phyloP scores from a whole-genome alignment of 2,329 filamentous ascomycete genomes.

The Colletotrichum coccodes region DNA sequence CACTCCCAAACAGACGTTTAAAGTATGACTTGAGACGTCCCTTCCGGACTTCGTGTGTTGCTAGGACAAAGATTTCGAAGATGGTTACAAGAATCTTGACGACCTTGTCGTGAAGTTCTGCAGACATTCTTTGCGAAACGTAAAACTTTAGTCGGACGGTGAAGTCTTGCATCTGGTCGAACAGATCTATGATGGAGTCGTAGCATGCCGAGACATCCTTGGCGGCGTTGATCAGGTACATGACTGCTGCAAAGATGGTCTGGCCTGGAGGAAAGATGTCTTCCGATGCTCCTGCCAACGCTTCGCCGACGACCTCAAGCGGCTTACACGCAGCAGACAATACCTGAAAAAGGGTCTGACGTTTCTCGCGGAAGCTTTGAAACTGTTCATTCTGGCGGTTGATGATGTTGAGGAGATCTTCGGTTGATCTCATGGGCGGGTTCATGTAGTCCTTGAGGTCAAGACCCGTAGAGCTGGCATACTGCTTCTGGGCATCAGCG shows the following conservation, averaged over 20 bases:
- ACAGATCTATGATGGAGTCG: constrained; percentile 55
- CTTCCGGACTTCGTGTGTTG: constrained; percentile 51
- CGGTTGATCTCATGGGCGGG: constrained; percentile 45
- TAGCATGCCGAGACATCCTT: constrained; percentile 56
- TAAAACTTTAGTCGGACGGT: constrained; percentile 54
- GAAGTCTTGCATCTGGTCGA: constrained; percentile 54
- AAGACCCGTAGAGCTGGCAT: constrained; percentile 41
- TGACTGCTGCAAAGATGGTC: constrained; percentile 53
- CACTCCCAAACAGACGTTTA: constrained; percentile 50
- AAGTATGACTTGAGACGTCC: constrained; percentile 54
- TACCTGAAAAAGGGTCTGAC: constrained; percentile 45
- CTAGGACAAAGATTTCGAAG: constrained; percentile 56
- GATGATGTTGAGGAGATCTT: constrained; percentile 44
- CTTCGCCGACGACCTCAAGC: constrained; percentile 51
- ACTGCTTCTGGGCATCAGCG: constrained; percentile 45
- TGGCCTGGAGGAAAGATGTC: constrained; percentile 53
- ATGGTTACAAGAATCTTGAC: constrained; percentile 53
- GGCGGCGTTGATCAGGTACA: constrained; percentile 55
- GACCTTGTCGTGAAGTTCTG: constrained; percentile 50
- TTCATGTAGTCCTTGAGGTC: constrained; percentile 44
- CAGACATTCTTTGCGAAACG: constrained; percentile 48
- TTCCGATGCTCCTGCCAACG: constrained; percentile 47
- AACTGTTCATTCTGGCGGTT: constrained; percentile 49
- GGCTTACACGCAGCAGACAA: constrained; percentile 46
- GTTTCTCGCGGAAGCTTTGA: constrained; percentile 46